Conservation (phyloP, 1,139 yeast genomes). For the Candida sp. region DNA sequence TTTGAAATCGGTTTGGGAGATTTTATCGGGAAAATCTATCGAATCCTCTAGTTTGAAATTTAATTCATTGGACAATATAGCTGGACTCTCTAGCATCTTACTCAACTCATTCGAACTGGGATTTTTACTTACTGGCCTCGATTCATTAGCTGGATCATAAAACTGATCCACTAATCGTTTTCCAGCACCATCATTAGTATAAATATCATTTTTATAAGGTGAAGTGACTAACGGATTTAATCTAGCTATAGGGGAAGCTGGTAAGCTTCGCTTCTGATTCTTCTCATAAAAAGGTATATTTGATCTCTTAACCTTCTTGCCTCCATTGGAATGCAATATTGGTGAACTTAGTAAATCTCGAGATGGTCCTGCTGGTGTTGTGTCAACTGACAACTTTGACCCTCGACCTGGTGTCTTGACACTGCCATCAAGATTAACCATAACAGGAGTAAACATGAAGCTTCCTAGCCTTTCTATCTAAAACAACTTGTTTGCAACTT, state of each 20-base stretch:
- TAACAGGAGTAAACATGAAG: neutral
- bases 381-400: neutral
- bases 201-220: neutral
- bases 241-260: neutral
- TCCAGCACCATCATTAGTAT: conserved; percentile 12
- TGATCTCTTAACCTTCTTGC: neutral
- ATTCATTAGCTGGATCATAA: conserved; percentile 18
- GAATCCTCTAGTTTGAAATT: neutral
- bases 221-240: neutral
- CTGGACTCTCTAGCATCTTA: neutral
- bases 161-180: conserved; percentile 42
- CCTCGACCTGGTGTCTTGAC: neutral
- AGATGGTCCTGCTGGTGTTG: neutral
- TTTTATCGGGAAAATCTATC: conserved; percentile 1
- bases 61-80: neutral
- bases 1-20: conserved; percentile 12
- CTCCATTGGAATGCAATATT: neutral
- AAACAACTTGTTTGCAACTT: neutral
- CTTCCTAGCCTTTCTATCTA: neutral
- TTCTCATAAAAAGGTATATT: neutral
- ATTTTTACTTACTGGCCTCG: conserved; percentile 6
- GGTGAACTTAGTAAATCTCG: neutral
- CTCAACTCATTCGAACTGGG: conserved; percentile 8
- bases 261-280: neutral
- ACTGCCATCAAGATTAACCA: neutral